phyloP scores from a whole-genome alignment of 2,329 filamentous ascomycete species.

The Fusarium albosuccineum region DNA sequence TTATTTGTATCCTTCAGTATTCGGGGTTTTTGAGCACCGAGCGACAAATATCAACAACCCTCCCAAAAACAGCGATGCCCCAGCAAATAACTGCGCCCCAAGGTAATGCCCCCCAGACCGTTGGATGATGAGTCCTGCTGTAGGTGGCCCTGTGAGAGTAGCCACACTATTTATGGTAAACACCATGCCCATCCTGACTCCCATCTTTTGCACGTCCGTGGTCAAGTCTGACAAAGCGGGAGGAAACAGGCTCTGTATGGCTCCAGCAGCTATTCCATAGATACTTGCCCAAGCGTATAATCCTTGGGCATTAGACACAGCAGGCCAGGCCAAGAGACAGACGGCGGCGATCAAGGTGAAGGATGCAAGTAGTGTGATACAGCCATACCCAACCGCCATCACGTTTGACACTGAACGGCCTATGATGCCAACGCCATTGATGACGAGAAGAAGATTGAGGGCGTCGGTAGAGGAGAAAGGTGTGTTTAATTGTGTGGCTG shows the following conservation, averaged over 20 bases:
- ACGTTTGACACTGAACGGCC: not conserved
- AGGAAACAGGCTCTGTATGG: not conserved
- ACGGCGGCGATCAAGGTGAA: not conserved
- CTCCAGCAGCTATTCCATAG: constrained; percentile 1
- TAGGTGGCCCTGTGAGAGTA: not conserved
- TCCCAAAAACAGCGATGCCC: not conserved
- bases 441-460: not conserved
- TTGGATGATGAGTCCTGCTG: not conserved
- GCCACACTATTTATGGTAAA: not conserved
- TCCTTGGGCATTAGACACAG: not conserved
- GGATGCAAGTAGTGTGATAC: not conserved
- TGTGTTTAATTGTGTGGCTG: not conserved
- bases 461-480: not conserved
- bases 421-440: not conserved
- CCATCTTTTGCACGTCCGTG: constrained; percentile 1
- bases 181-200: constrained; percentile 4
- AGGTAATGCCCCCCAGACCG: not conserved
- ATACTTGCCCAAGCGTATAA: not conserved
- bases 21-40: not conserved
- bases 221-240: not conserved
- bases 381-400: not conserved
- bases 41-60: not conserved
- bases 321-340: not conserved
- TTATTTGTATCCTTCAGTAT: too few species aligned
- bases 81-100: not conserved